Base-by-base conservation (phyloP, 2,329 filamentous ascomycete species). In the Diaporthe sp. region DNA sequence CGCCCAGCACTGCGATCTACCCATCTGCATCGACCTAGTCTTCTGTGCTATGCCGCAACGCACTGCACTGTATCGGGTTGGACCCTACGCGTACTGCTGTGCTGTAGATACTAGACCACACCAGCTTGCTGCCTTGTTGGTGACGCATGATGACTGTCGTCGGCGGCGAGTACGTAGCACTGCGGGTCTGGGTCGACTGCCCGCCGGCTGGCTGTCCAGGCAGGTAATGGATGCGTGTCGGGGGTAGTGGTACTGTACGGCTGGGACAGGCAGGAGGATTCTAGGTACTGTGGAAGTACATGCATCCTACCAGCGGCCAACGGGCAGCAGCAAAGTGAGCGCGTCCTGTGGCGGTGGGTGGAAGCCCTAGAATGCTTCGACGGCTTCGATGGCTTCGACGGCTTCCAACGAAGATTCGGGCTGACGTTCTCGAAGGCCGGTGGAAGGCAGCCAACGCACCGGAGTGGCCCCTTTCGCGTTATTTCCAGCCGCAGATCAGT, bases 401-500 rank as follows among this genome's bases (percentile, higher is more conserved):
- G 62, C 62, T 51, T 68, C 65, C 46, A 68, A 10, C 31, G 46
- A 55, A 51, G 22, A 34, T 28, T 53, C 31, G 46, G 65, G 65
- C 65, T 68, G 65, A 53, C n/a, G 31, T 68, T 68, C 62, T 68
- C 62, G 65, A 68, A 68, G 65, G 65, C 62, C 65, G 49, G 65
- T 68, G 46, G 65, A 68, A 68, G 65, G 19, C 65, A 68, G 65
- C 42, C 19, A 37, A 53, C 65, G 46, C 65, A 68, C n/a, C 65
- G 31, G 65, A 68, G 65, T 68, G 65, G 65, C 65, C 65, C 65
- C 65, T 68, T 68, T 68, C 65, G 65, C 65, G 46, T 68, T 68
- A 53, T 68, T 68, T 68, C 46, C 65, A 68, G 65, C 65, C 65
- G 65, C 65, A 68, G 65, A 68, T 68, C 65, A 53, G 25, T 25